phyloP scores from a whole-genome alignment of 2,329 filamentous ascomycete genomes.

The Aspergillus ochraceus region DNA sequence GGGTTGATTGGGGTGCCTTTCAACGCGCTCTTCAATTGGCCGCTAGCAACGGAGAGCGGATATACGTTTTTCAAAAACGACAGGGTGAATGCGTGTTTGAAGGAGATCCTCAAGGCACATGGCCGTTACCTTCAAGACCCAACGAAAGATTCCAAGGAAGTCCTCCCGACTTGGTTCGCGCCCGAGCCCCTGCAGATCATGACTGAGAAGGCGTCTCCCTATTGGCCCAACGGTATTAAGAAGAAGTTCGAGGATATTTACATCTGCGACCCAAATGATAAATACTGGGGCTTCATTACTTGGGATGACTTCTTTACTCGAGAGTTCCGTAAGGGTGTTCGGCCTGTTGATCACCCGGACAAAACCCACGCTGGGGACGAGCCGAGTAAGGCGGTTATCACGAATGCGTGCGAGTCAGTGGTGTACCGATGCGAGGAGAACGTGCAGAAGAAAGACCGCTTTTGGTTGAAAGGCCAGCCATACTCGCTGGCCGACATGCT shows the following conservation, averaged over 20 bases:
- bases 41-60: constrained; percentile 52
- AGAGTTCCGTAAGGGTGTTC: constrained; percentile 49
- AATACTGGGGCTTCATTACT: constrained; percentile 50
- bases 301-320: constrained; percentile 70
- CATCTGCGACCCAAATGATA: not conserved
- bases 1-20: constrained; percentile 54
- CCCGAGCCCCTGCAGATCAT: not conserved
- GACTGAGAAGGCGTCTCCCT: not conserved
- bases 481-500: constrained; percentile 65
- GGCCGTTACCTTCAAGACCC: not conserved
- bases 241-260: not conserved
- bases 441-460: constrained; percentile 56
- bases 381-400: constrained; percentile 43
- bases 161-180: constrained; percentile 23
- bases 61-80: constrained; percentile 51
- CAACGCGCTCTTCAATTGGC: constrained; percentile 56
- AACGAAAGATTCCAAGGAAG: not conserved
- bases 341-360: constrained; percentile 50
- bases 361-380: not conserved
- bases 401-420: constrained; percentile 62
- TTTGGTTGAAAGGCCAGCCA: constrained; percentile 66
- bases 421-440: constrained; percentile 52
- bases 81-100: constrained; percentile 49
- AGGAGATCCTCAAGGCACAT: constrained; percentile 41
- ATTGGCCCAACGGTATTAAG: not conserved